Percentiles rank a stretch among this genome's conserved stretches.
phyloP scores from a whole-genome alignment of 768 basidiomycete species.

The Mycena venus region DNA sequence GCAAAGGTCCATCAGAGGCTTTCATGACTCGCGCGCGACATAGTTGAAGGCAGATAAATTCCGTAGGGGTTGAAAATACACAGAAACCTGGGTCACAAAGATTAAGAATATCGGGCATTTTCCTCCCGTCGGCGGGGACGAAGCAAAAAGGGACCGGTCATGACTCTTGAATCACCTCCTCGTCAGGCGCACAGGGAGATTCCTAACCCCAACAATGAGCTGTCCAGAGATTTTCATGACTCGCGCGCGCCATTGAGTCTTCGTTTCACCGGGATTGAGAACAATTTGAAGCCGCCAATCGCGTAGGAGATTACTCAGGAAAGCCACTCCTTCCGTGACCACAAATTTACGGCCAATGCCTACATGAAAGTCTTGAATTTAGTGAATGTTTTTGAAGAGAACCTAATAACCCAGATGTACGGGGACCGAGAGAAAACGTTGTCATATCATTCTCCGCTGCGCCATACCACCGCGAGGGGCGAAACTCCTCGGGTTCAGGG shows the following conservation, averaged over 20 bases:
- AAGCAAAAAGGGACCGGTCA: too few relatives aligned
- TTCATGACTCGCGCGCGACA: too few relatives aligned
- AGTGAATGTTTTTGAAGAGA: not conserved
- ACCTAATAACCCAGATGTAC: not conserved
- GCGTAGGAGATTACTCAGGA: conserved; percentile 3
- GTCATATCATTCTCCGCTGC: not conserved
- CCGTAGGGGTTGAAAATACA: too few relatives aligned
- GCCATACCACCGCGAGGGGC: conserved; percentile 55
- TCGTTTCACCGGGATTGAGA: conserved; percentile 6
- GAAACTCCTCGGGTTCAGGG: too few relatives aligned
- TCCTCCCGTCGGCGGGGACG: too few relatives aligned
- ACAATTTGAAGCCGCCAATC: conserved; percentile 2
- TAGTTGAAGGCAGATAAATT: too few relatives aligned
- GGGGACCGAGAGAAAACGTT: conserved; percentile 4
- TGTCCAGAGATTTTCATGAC: not conserved
- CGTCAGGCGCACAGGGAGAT: not conserved
- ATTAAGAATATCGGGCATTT: too few relatives aligned
- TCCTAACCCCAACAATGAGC: not conserved
- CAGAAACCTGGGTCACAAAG: too few relatives aligned
- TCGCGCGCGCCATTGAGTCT: not conserved
- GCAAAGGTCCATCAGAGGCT: too few relatives aligned
- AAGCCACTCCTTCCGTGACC: not conserved
- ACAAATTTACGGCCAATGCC: not conserved
- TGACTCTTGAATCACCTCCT: too few relatives aligned
- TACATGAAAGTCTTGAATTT: not conserved